Evolutionary conservation across 2,329 filamentous ascomycete species (phyloP).

Genomic region (Thermomyces lanuginosus): DNA sequence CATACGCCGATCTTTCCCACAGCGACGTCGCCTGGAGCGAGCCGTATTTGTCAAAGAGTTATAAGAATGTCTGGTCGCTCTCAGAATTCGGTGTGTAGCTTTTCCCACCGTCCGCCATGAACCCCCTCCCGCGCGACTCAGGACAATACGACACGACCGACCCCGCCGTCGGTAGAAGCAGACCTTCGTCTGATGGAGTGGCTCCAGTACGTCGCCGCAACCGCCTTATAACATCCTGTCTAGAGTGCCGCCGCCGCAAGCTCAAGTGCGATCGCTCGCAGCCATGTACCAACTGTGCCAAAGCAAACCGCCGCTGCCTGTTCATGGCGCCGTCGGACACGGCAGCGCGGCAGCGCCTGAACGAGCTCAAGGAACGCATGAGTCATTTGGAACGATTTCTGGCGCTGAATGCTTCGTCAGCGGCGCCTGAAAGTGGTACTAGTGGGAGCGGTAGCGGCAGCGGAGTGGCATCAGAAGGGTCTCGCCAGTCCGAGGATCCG

Average conservation of each 20-base stretch:
- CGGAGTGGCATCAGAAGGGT: constrained; percentile 35
- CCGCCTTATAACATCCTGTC: constrained; percentile 53
- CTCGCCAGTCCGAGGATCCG: constrained; percentile 11
- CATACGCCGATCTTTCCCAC: no score
- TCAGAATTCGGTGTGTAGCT: no score
- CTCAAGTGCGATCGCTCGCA: constrained; percentile 58
- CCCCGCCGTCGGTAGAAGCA: no score
- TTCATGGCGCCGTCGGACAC: constrained; percentile 54
- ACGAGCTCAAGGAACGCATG: constrained; percentile 65
- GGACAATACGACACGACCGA: no score
- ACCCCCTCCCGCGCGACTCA: no score
- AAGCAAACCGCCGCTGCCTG: constrained; percentile 38
- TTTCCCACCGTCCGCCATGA: no score
- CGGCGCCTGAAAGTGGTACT: no score
- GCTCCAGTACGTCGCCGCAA: constrained; percentile 45
- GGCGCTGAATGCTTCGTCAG: constrained; percentile 52
- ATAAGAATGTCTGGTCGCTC: no score
- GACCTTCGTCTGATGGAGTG: no score
- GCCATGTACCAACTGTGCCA: constrained; percentile 46
- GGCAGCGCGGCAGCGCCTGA: constrained; percentile 51
- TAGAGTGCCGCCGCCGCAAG: constrained; percentile 57
- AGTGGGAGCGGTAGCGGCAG: no score
- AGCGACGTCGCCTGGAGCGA: no score
- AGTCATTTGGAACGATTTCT: constrained; percentile 53
- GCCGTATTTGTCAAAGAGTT: no score